Percentiles rank a stretch among this genome's conserved stretches.
Evolutionary conservation across 164 flowering plant species (phyloP).

Genomic region (Sextonia rubra): DNA sequence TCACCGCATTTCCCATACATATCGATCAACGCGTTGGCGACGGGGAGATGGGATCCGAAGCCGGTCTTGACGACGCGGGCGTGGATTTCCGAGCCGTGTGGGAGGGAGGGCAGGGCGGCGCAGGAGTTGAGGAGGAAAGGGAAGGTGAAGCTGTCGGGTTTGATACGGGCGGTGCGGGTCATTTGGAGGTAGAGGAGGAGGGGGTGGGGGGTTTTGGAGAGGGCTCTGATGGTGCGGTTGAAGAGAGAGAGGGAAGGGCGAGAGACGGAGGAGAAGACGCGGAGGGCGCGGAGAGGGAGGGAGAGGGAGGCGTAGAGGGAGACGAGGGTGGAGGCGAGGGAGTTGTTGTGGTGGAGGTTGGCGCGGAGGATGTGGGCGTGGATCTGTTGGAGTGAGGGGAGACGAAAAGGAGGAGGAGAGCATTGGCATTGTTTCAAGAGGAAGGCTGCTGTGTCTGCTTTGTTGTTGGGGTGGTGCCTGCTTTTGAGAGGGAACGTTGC

Average conservation of each 20-base stretch:
- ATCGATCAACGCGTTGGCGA: conserved; percentile 27
- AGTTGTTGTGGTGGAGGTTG: conserved; percentile 29
- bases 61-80: conserved; percentile 21
- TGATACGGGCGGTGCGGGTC: conserved; percentile 11
- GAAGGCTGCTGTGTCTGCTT: conserved; percentile 20
- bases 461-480: conserved; percentile 17
- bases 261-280: conserved; percentile 19
- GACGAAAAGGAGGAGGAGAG: not conserved
- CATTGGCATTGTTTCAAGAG: conserved; percentile 19
- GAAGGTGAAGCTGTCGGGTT: conserved; percentile 27
- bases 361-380: conserved; percentile 26
- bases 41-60: conserved; percentile 10
- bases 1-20: conserved; percentile 31
- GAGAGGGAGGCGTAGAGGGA: conserved; percentile 23
- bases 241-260: conserved; percentile 23
- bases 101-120: conserved; percentile 11
- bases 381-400: conserved; percentile 23
- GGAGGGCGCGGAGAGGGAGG: conserved; percentile 16
- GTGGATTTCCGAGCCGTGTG: conserved; percentile 22
- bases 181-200: conserved; percentile 21
- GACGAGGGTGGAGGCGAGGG: conserved; percentile 24
- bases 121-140: conserved; percentile 32
- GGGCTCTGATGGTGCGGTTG: conserved; percentile 21
- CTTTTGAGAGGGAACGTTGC: not conserved
- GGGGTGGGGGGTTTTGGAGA: conserved; percentile 11